phyloP scores from a whole-genome alignment of 169 alveolate species.

The Toxoplasma gondii region DNA sequence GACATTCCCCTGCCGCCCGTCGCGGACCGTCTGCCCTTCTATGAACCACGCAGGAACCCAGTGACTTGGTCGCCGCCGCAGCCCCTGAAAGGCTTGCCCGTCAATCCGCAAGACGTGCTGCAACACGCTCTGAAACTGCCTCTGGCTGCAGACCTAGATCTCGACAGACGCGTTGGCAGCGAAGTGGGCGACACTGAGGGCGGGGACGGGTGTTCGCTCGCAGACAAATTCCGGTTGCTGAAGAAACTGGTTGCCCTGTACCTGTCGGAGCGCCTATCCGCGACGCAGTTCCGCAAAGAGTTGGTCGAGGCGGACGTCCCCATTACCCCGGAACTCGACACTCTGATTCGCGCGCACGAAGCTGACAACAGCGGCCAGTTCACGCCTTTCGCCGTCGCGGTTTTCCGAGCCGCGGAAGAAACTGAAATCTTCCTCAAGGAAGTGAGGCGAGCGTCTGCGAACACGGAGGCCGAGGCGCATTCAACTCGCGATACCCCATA shows the following conservation, averaged over 20 bases:
- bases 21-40: slow-evolving; percentile 24
- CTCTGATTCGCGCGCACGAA: slow-evolving; percentile 2
- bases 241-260: slow-evolving; percentile 12
- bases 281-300: neutral
- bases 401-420: slow-evolving; percentile 18
- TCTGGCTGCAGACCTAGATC: neutral
- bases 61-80: slow-evolving; percentile 34
- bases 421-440: neutral
- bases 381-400: neutral
- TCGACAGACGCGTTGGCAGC: neutral
- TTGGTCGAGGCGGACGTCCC: slow-evolving; percentile 18
- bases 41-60: slow-evolving; percentile 24
- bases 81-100: neutral
- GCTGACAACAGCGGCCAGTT: slow-evolving; percentile 44
- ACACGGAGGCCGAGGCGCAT: neutral
- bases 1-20: slow-evolving; percentile 75
- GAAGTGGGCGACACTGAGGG: neutral
- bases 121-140: neutral
- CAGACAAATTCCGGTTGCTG: neutral
- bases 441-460: neutral
- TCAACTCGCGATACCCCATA: neutral
- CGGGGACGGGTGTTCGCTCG: neutral
- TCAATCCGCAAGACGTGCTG: neutral
- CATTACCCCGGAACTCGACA: slow-evolving; percentile 38
- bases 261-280: neutral